A percentile compares a stretch with the other conserved stretches of the same genome.
These are phyloP conservation scores for Naematelia aurantialba DNA, from an alignment of 768 basidiomycete genomes.

Conservation along the genomic window DNA sequence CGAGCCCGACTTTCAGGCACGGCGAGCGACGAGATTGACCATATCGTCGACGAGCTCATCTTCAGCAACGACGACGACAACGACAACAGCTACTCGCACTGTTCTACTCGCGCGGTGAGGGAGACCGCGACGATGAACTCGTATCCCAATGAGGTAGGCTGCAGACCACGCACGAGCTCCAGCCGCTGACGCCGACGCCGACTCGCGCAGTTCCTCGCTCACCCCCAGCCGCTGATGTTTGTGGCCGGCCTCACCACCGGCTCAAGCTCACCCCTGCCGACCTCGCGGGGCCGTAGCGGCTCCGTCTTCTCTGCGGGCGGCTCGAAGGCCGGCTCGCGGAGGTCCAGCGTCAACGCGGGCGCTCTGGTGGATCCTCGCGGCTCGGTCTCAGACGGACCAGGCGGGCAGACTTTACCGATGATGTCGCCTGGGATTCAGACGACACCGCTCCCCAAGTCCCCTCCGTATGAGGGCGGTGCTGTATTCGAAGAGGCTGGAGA, in stretches of 20 bases:
- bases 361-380: conserved; percentile 12
- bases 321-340: conserved; percentile 12
- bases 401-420: conserved; percentile 11
- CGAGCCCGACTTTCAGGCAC: no score
- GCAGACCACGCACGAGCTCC: neutral
- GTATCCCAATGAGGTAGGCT: conserved; percentile 65
- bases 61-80: no score
- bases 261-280: neutral
- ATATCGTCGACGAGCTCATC: no score
- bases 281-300: conserved; percentile 17
- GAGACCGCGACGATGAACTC: conserved; percentile 66
- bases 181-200: neutral
- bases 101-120: neutral
- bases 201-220: conserved; percentile 75
- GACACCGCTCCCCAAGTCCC: conserved; percentile 6
- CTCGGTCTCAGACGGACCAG: conserved; percentile 1
- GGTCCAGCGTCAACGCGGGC: conserved; percentile 11
- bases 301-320: conserved; percentile 11
- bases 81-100: no score
- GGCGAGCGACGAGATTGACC: no score
- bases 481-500: conserved; percentile 2
- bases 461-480: neutral
- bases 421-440: conserved; percentile 2
- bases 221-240: conserved; percentile 90
- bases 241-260: conserved; percentile 70